phyloP scores from a whole-genome alignment of 1,284 basidiomycete genomes.

The Ustilago nuda region DNA sequence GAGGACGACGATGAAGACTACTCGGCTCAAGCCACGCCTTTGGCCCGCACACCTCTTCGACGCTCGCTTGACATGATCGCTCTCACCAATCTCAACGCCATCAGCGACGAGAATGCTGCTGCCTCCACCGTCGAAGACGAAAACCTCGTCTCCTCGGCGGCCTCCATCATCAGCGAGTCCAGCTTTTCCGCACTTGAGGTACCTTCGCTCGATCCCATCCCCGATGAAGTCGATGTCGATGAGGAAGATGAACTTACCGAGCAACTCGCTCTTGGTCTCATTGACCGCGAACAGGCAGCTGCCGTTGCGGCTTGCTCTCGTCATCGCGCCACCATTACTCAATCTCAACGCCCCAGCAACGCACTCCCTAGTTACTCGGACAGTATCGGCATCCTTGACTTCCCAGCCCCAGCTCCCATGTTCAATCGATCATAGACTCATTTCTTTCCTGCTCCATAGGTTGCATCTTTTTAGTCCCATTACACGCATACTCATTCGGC shows the following conservation, averaged over 20 bases:
- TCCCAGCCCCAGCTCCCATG: not conserved
- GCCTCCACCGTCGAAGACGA: slow-evolving; percentile 3
- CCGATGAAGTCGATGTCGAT: slow-evolving; percentile 42
- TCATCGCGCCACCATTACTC: slow-evolving; percentile 29
- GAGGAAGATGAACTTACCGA: slow-evolving; percentile 47
- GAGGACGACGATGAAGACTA: slow-evolving; percentile 33
- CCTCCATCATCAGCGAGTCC: slow-evolving; percentile 24
- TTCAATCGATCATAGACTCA: not conserved
- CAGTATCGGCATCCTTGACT: slow-evolving; percentile 48
- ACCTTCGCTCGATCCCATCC: slow-evolving; percentile 49
- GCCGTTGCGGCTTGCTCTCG: slow-evolving; percentile 31
- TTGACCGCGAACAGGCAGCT: slow-evolving; percentile 39
- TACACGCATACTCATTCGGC: slow-evolving; percentile 12
- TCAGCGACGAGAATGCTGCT: not conserved
- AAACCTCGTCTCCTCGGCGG: slow-evolving; percentile 20
- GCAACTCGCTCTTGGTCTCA: slow-evolving; percentile 47
- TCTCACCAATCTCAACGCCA: slow-evolving; percentile 10
- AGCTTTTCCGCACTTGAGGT: slow-evolving; percentile 33
- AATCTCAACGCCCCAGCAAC: not conserved
- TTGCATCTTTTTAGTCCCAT: not conserved
- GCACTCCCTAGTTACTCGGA: slow-evolving; percentile 45
- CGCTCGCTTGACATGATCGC: slow-evolving; percentile 39
- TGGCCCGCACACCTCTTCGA: slow-evolving; percentile 40
- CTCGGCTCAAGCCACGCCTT: slow-evolving; percentile 46
- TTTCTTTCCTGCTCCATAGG: not conserved